Evolutionary conservation across 768 basidiomycete species (phyloP).

Genomic region (Ramaria sp.): DNA sequence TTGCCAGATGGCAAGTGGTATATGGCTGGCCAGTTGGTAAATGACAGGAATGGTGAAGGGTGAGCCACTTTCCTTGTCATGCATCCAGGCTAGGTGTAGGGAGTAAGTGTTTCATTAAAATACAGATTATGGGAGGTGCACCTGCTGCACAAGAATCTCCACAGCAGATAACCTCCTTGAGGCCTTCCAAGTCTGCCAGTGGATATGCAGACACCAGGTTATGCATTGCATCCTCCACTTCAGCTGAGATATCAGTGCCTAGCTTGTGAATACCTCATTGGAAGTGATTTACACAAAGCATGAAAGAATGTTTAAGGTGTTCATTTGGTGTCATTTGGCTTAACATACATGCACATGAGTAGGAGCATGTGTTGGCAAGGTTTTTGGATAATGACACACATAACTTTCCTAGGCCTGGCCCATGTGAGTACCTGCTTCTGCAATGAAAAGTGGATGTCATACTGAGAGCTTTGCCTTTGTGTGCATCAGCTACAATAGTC

Average conservation of each 20-base stretch:
- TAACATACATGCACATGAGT: neutral
- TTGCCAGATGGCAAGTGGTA: neutral
- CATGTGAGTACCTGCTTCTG: too few relatives aligned
- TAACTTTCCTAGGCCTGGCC: conserved; percentile 7
- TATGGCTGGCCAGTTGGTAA: neutral
- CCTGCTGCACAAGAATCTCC: conserved; percentile 16
- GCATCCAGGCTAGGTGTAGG: neutral
- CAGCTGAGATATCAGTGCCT: neutral
- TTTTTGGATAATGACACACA: conserved; percentile 11
- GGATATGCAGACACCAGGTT: conserved; percentile 7
- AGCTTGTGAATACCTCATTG: neutral
- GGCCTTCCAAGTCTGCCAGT: conserved; percentile 9
- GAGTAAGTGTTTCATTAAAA: neutral
- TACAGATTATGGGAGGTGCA: neutral
- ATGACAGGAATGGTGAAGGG: neutral
- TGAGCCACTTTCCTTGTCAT: neutral
- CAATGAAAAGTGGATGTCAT: neutral
- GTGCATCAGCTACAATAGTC: conserved; percentile 16
- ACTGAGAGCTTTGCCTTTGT: conserved; percentile 19
- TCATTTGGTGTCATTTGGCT: neutral
- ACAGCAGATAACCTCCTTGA: conserved; percentile 10
- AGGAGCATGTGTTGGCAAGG: neutral
- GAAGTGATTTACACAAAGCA: neutral
- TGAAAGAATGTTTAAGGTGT: neutral
- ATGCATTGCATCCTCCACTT: neutral